Evolutionary conservation across 1,284 basidiomycete species (phyloP).

Genomic region (Tremellales sp.): DNA sequence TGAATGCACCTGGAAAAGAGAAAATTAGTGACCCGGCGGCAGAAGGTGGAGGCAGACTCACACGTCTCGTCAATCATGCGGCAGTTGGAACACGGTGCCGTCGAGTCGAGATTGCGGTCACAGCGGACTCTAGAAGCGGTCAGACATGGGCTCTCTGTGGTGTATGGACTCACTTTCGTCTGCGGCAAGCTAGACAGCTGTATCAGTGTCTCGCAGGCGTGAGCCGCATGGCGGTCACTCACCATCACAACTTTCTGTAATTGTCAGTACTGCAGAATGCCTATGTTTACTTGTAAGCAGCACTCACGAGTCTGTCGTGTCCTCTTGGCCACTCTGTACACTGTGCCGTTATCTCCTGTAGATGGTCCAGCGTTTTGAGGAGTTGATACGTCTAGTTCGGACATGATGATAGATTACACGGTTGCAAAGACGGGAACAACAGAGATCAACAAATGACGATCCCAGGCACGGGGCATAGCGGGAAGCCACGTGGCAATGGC

Average conservation of each 20-base stretch:
- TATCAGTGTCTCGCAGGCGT: no score
- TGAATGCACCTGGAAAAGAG: not conserved
- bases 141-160: no score
- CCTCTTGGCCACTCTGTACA: conserved; percentile 26
- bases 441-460: no score
- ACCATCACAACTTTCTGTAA: conserved; percentile 42
- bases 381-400: not conserved
- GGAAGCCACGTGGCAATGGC: no score
- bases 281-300: not conserved
- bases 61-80: not conserved
- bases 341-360: conserved; percentile 2
- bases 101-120: not conserved
- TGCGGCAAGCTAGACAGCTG: conserved; percentile 32
- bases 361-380: not conserved
- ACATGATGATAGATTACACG: not conserved
- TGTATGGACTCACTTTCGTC: conserved; percentile 34
- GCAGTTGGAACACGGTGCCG: not conserved
- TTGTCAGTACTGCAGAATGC: conserved; percentile 3
- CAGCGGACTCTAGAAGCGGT: not conserved
- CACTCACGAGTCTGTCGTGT: conserved; percentile 43
- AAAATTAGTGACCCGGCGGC: not conserved
- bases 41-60: not conserved
- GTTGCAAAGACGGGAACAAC: no score
- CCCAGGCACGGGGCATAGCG: no score
- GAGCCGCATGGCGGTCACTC: no score